phyloP scores from a whole-genome alignment of 2,329 filamentous ascomycete species.

The Grosmannia huntii region DNA sequence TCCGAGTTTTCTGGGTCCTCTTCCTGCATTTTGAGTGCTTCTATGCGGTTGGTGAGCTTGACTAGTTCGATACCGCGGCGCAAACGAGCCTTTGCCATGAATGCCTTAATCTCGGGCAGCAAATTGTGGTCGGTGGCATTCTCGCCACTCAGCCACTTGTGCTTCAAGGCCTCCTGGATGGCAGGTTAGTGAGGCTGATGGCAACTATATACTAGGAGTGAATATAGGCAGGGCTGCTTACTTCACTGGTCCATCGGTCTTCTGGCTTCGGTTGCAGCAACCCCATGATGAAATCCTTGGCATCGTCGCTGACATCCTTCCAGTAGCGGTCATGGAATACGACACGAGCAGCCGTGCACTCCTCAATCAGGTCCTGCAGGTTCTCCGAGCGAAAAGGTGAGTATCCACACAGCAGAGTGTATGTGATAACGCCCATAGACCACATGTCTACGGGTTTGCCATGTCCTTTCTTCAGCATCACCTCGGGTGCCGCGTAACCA shows the following conservation, averaged over 20 bases:
- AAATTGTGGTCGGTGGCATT: constrained; percentile 92
- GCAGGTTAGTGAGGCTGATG: not conserved
- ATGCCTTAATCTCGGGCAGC: constrained; percentile 90
- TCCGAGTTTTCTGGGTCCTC: constrained; percentile 67
- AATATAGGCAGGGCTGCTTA: constrained; percentile 24
- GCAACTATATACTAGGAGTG: not conserved
- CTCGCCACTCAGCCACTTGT: constrained; percentile 83
- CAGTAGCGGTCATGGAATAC: constrained; percentile 97
- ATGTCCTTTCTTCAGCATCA: constrained; percentile 95
- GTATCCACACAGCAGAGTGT: constrained; percentile 95
- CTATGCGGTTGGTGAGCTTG: constrained; percentile 91
- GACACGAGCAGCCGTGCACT: constrained; percentile 72
- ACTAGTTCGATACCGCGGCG: constrained; percentile 90
- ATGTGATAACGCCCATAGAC: constrained; percentile 97
- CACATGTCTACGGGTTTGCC: constrained; percentile 99
- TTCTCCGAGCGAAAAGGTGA: constrained; percentile 96
- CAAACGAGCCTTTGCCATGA: constrained; percentile 82
- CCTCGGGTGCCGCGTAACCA: constrained; percentile 92
- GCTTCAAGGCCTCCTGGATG: constrained; percentile 57
- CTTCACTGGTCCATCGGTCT: constrained; percentile 65
- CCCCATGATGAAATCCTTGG: constrained; percentile 81
- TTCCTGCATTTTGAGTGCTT: constrained; percentile 84
- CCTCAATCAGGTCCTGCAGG: constrained; percentile 82
- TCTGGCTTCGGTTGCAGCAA: constrained; percentile 70
- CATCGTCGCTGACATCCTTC: constrained; percentile 92